These are phyloP conservation scores for Rhodocollybia butyracea DNA, from an alignment of 768 basidiomycete genomes.

Conservation along the genomic window DNA sequence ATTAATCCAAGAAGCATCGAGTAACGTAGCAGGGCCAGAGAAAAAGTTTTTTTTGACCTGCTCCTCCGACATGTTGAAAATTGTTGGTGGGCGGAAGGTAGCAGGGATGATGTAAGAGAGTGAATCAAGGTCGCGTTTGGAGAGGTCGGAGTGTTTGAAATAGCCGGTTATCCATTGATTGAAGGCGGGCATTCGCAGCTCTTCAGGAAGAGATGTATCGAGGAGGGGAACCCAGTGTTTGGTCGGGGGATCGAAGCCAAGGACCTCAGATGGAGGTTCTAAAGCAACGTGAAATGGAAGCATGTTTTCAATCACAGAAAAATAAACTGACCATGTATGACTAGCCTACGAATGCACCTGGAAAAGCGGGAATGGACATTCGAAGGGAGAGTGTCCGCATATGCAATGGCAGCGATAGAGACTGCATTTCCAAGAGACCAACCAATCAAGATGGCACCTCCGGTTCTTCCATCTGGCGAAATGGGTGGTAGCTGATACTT, in stretches of 20 bases:
- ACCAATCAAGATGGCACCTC: conserved; percentile 24
- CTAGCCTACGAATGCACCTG: not conserved
- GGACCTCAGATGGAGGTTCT: conserved; percentile 19
- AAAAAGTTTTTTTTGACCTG: conserved; percentile 12
- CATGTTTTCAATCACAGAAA: not conserved
- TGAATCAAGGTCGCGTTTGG: conserved; percentile 5
- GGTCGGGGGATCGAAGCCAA: conserved; percentile 15
- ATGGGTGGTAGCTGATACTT: conserved; percentile 7
- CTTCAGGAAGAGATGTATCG: conserved; percentile 18
- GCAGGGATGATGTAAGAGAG: not conserved
- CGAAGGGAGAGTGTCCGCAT: not conserved
- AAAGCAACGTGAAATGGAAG: not conserved
- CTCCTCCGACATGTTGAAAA: conserved; percentile 10
- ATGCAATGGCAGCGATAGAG: not conserved
- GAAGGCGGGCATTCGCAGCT: conserved; percentile 17
- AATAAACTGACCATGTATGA: not conserved
- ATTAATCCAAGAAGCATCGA: not conserved
- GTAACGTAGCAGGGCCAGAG: conserved; percentile 3
- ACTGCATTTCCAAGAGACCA: not conserved
- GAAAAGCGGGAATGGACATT: not conserved
- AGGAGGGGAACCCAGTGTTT: conserved; percentile 18
- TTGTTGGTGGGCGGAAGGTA: conserved; percentile 6
- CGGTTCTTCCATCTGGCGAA: conserved; percentile 14
- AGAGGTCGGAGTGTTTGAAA: conserved; percentile 17
- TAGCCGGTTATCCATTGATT: conserved; percentile 19